These are phyloP conservation scores for Kuraishia molischiana DNA, from an alignment of 805 yeast genomes.

Conservation along the genomic window DNA sequence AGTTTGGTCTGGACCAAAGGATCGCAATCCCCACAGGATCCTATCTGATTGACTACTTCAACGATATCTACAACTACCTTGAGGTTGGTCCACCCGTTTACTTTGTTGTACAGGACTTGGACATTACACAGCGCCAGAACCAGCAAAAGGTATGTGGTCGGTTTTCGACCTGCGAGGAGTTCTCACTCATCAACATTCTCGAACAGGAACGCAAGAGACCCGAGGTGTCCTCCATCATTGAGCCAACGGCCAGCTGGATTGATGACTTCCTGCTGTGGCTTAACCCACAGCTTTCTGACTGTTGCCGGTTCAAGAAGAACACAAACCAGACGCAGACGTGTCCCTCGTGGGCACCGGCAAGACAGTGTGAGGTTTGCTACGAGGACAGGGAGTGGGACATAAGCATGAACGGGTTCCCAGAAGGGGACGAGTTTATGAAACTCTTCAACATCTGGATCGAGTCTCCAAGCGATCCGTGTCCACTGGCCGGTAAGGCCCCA, in stretches of 20 bases:
- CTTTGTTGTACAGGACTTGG: constrained; percentile 64
- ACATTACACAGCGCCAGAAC: constrained; percentile 46
- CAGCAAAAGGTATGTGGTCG: constrained; percentile 83
- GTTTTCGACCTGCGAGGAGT: constrained; percentile 74
- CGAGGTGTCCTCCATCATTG: constrained; percentile 53
- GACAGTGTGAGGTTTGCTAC: constrained; percentile 69
- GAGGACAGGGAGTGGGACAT: constrained; percentile 55
- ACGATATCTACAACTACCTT: constrained; percentile 61
- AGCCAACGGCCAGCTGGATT: constrained; percentile 87
- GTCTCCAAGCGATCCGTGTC: constrained; percentile 78
- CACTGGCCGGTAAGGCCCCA: constrained; percentile 93
- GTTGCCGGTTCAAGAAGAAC: constrained; percentile 65
- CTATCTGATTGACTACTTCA: constrained; percentile 70
- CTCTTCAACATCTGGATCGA: constrained; percentile 77
- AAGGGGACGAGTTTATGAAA: constrained; percentile 53
- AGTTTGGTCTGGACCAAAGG: constrained; percentile 83
- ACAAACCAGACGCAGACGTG: constrained; percentile 46
- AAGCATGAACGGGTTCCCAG: constrained; percentile 78
- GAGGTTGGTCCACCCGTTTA: constrained; percentile 90
- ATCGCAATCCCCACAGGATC: constrained; percentile 81
- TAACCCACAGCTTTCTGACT: constrained; percentile 77
- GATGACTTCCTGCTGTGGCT: constrained; percentile 85
- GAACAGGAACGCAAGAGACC: constrained; percentile 78
- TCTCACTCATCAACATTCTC: constrained; percentile 67
- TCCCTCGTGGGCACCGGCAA: constrained; percentile 52